Evolutionary conservation across 2,329 filamentous ascomycete genomes (phyloP).

Genomic region (Claviceps pusilla): DNA sequence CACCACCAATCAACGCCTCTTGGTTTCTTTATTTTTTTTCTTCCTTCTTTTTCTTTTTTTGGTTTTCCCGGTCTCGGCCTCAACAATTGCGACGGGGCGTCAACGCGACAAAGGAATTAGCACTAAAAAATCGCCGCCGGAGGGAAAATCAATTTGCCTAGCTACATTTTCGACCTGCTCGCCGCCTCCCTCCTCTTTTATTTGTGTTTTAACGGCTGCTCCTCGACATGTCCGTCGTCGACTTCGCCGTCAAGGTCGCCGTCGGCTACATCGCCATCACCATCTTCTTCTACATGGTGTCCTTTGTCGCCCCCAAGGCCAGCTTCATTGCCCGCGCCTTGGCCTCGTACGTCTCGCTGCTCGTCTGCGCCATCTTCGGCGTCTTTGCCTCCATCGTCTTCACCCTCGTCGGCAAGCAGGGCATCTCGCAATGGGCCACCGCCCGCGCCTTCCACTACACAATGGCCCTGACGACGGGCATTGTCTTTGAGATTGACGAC

Average conservation of each 20-base stretch:
- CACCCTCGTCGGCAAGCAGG: conserved; percentile 54
- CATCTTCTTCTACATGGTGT: conserved; percentile 46
- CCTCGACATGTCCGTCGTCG: conserved; percentile 13
- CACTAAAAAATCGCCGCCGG: background rate
- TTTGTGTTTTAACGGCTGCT: background rate
- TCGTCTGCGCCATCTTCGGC: conserved; percentile 54
- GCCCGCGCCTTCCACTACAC: conserved; percentile 65
- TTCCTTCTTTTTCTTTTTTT: background rate
- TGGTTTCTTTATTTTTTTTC: background rate
- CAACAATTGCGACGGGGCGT: background rate
- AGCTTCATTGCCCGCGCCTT: conserved; percentile 56
- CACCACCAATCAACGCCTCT: background rate
- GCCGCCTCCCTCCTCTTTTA: background rate
- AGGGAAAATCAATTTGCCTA: too few species aligned
- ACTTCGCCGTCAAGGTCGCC: conserved; percentile 31
- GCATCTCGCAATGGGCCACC: conserved; percentile 72
- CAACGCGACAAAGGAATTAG: background rate
- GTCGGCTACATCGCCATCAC: conserved; percentile 36
- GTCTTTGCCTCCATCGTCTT: conserved; percentile 59
- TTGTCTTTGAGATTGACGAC: conserved; percentile 63
- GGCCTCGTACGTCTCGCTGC: conserved; percentile 47
- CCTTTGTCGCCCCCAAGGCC: conserved; percentile 40
- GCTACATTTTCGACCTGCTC: background rate
- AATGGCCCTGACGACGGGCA: conserved; percentile 61
- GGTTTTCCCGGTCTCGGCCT: background rate